Base-by-base conservation (phyloP, 164 flowering plant genomes). In the Aristolochia contorta region DNA sequence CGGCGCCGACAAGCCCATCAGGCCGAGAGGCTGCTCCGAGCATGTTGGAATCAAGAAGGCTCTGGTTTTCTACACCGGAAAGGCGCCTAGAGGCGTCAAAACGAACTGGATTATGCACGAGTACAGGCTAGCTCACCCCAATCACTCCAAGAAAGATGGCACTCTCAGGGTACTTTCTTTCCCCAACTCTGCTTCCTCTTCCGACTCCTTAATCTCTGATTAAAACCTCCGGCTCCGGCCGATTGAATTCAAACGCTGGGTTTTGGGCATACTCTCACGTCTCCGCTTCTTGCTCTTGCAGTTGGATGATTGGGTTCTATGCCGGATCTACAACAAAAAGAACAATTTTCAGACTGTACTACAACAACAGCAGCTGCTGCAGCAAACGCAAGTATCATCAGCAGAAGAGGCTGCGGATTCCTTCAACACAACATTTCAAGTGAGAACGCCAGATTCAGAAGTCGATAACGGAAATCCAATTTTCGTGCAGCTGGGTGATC, bases 21-120 rank as follows among this genome's bases (percentile, higher is more conserved):
- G 24, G 16, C 57, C 66, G 3, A 12, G 16, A 23, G 57, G 62
- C 15, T 50, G 46, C 32, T 30, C 13, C 13, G 49, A 37, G 6
- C 16, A 33, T 37, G 61, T 57, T 5, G 71, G 71, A 3, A 67
- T 61, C 32, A 67, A 67, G 61, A 67, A 67, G 24, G 66, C 65
- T 9, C 54, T 67, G 41, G 71, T 62, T 16, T 67, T 67, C 20
- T 67, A 67, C 22, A 43, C 57, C 5, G 66, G 71, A 9, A 67
- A 67, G 25, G 71, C 71, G 19, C 71, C 71, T 18, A 67, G 33
- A 51, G 71, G 71, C 20, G 12, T 56, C 30, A 67, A 62, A 59
- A 67, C 66, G 10, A 57, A 62, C 32, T 67, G 71, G 71, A 61
- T 67, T 32, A 67, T 67, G 70, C 70, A 67, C 20, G 70, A 67